Evolutionary conservation across 139 green algal genomes (phyloP), one percentile per base, ranked within the genome.

Genomic region (Volvox reticuliferus): DNA sequence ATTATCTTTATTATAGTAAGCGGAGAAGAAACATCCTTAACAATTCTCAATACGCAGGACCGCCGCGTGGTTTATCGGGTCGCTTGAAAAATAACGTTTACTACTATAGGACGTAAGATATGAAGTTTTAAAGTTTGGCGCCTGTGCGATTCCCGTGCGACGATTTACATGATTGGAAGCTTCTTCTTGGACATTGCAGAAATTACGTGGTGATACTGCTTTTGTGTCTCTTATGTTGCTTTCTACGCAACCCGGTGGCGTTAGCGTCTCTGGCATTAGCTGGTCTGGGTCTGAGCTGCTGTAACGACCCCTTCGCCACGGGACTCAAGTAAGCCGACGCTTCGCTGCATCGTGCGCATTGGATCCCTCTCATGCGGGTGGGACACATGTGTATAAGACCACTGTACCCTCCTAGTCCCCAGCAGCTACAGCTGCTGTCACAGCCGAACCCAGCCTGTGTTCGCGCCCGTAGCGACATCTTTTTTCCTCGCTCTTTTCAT

Each of bases 251-350:
- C 24, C 89, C 89, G 0, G 24, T 22, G 12, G 91, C 91, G 0
- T 63, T 95, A 21, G 6, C 93, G 1, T 87, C 89, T 13, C 44
- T 94, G 18, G 44, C 37, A 5, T 30, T 86, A 0, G 32, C 84
- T 24, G 26, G 22, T 0, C 33, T 92, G 20, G 93, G 82, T 0
- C 6, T 88, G 0, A 65, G 94, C 20, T 93, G 90, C 50, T 80
- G 91, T n/a, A 96, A 96, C 82, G 93, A 96, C 81, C 91, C 93
- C 5, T 96, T 96, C 86, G 92, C 93, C 0, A 93, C 89, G 0
- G 79, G 37, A 20, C 89, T 96, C 79, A 96, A 94, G 93, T 95
- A 81, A 62, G 73, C 37, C 65, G 65, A 24, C 6, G 65, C 21
- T 30, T 30, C 16, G 21, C 65, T 73, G 65, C 24, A 24, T 12